These are phyloP conservation scores for Didymella arachidicola DNA, from an alignment of 2,329 filamentous ascomycete species.

Conservation along the genomic window DNA sequence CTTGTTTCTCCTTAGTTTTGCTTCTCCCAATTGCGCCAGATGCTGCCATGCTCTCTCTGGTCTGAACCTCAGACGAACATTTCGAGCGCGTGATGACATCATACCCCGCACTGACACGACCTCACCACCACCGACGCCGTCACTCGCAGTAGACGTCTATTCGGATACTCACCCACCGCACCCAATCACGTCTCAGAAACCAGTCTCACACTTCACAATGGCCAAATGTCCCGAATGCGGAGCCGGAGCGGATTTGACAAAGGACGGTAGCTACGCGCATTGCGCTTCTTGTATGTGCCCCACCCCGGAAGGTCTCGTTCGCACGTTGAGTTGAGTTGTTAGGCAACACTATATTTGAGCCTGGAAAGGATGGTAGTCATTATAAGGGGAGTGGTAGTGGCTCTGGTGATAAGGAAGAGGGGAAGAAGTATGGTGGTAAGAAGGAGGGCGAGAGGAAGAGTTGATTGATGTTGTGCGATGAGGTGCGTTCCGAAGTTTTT, in stretches of 20 bases:
- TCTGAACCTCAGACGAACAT: background rate
- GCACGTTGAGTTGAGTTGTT: background rate
- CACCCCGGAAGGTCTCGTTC: background rate
- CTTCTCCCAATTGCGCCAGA: too few relatives aligned
- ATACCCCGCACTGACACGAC: constrained; percentile 14
- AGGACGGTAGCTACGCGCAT: constrained; percentile 41
- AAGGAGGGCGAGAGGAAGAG: constrained; percentile 22
- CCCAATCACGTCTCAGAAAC: background rate
- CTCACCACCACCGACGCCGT: background rate
- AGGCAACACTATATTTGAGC: constrained; percentile 43
- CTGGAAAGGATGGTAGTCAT: constrained; percentile 38
- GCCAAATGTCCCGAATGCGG: constrained; percentile 41
- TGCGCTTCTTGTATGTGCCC: constrained; percentile 39
- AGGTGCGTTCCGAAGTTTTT: background rate
- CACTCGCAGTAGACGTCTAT: constrained; percentile 1
- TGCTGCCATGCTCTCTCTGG: background rate
- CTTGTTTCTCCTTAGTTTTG: too few relatives aligned
- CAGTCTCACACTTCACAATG: constrained; percentile 21
- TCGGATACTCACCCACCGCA: constrained; percentile 13
- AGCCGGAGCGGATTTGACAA: constrained; percentile 39
- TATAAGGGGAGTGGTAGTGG: constrained; percentile 38
- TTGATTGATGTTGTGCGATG: background rate
- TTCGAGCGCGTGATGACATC: constrained; percentile 13
- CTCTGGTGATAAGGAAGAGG: constrained; percentile 38
- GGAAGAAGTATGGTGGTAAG: constrained; percentile 25